These are phyloP conservation scores for Leccinum subgranulosum DNA, from an alignment of 768 basidiomycete species.

Conservation along the genomic window DNA sequence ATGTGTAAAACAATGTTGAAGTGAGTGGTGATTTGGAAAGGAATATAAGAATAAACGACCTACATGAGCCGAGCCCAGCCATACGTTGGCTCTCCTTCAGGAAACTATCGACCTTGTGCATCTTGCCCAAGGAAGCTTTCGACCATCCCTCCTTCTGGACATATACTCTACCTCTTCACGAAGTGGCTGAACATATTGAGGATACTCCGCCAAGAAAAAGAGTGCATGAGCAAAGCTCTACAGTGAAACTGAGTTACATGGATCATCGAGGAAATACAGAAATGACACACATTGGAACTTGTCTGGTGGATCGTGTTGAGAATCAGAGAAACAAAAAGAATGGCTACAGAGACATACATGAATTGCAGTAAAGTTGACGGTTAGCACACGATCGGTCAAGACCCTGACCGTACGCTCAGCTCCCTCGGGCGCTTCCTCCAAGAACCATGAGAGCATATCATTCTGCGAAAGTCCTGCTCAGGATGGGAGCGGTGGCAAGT, in stretches of 20 bases:
- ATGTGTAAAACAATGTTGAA: neutral
- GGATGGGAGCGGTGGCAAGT: neutral
- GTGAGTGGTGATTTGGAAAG: neutral
- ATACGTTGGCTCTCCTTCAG: neutral
- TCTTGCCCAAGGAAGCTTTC: neutral
- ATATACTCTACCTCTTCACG: neutral
- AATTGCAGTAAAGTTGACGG: neutral
- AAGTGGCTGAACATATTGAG: neutral
- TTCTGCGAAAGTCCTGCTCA: neutral
- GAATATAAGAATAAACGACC: neutral
- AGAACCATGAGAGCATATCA: neutral
- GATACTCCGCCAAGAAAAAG: neutral
- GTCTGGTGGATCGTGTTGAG: neutral
- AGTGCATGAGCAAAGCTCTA: neutral
- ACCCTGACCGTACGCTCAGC: neutral
- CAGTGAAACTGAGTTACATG: neutral
- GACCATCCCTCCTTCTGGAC: neutral
- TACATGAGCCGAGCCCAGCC: constrained; percentile 7
- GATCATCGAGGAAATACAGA: neutral
- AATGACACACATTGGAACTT: neutral
- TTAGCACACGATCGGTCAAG: neutral
- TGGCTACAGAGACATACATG: constrained; percentile 11
- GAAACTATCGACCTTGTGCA: neutral
- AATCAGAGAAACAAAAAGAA: neutral
- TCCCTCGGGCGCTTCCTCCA: neutral